Conservation (phyloP, 2,329 filamentous ascomycete genomes). For the Colletotrichum sp. region DNA sequence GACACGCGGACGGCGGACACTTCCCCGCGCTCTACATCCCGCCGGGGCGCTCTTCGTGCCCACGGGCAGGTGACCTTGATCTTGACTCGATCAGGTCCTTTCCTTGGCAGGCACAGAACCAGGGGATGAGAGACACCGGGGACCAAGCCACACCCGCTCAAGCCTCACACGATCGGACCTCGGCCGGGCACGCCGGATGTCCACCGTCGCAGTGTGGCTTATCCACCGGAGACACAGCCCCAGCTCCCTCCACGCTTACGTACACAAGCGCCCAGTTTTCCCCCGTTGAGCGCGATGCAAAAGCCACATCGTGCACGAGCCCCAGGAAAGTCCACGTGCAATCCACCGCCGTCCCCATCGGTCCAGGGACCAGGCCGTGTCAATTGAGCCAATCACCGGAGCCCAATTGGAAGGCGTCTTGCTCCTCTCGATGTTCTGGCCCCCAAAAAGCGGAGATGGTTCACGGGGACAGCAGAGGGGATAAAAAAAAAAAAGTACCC, state of each 20-base stretch:
- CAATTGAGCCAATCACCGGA: not conserved
- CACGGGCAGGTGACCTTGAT: not conserved
- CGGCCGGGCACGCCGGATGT: not conserved
- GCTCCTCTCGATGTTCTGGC: not conserved
- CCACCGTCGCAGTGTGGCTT: not conserved
- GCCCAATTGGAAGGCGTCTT: not conserved
- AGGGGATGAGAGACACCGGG: not conserved
- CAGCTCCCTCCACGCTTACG: not conserved
- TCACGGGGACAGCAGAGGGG: not conserved
- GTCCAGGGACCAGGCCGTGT: not conserved
- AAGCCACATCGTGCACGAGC: not conserved
- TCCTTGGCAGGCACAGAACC: not conserved
- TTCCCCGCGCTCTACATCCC: not conserved
- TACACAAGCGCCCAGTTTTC: not conserved
- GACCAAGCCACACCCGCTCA: not conserved
- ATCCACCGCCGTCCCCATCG: not conserved
- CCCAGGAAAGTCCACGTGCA: not conserved
- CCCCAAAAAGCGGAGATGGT: not conserved
- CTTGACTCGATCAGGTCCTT: not conserved
- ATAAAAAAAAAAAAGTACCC: not conserved
- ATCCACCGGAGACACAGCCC: not conserved
- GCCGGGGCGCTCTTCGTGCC: not conserved
- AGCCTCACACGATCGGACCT: not conserved
- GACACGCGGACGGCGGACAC: not conserved
- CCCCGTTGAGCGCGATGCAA: not conserved